Percentiles rank a stretch among this genome's conserved stretches.
Conservation (phyloP, 2,329 filamentous ascomycete species). For the Diaporthe humulicola region DNA sequence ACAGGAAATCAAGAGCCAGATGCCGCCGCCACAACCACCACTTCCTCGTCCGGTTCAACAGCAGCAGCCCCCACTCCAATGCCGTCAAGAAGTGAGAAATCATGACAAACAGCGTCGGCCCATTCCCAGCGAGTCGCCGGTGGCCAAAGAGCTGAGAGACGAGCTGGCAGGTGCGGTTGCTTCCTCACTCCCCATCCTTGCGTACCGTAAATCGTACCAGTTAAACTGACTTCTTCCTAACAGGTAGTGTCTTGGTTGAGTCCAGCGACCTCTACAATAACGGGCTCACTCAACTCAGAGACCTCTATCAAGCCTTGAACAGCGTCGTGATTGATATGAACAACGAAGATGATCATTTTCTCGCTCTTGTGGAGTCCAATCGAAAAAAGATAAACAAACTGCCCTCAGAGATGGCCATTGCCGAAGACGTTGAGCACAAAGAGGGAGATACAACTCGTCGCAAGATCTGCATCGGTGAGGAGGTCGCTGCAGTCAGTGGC, state of each 20-base stretch:
- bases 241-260: conserved; percentile 25
- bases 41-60: conserved; percentile 7
- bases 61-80: not conserved
- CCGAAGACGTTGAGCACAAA: not conserved
- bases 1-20: not conserved
- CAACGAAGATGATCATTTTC: conserved; percentile 18
- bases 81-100: not conserved
- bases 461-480: conserved; percentile 20
- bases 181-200: not conserved
- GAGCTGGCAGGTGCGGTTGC: not conserved
- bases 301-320: conserved; percentile 15
- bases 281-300: conserved; percentile 4
- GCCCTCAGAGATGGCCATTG: conserved; percentile 20
- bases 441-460: not conserved
- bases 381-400: conserved; percentile 29
- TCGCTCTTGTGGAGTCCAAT: conserved; percentile 21
- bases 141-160: conserved; percentile 27
- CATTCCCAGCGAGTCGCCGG: not conserved
- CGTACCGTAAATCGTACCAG: not conserved
- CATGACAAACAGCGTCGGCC: not conserved
- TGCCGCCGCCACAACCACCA: not conserved
- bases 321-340: not conserved
- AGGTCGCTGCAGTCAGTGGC: conserved; percentile 38
- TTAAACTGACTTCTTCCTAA: not conserved
- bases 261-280: conserved; percentile 29